Evolutionary conservation across 192 early-diverging fungal species (phyloP).

Genomic region (Pecoramyces ruminantium): DNA sequence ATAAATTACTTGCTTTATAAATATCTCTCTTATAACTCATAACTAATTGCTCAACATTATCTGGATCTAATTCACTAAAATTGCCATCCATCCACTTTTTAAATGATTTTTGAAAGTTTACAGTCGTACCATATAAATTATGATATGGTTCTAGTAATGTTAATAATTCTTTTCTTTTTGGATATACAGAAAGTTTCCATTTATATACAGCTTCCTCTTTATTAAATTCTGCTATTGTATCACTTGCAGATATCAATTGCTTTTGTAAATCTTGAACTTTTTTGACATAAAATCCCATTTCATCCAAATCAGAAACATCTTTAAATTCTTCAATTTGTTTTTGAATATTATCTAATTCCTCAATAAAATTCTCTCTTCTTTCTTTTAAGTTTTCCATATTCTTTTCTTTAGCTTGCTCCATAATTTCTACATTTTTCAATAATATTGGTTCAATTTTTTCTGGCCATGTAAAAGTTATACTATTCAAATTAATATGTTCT

Average conservation of each 20-base stretch:
- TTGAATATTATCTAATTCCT: conserved; percentile 33
- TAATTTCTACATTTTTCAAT: conserved; percentile 30
- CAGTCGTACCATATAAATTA: conserved; percentile 36
- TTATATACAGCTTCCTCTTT: conserved; percentile 41
- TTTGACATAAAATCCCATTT: conserved; percentile 52
- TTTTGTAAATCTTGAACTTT: conserved; percentile 38
- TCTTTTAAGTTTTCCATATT: conserved; percentile 30
- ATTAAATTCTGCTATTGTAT: conserved; percentile 42
- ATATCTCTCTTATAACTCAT: conserved; percentile 42
- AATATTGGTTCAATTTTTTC: conserved; percentile 27
- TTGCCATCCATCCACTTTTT: conserved; percentile 50
- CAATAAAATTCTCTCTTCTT: conserved; percentile 27
- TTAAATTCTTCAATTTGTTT: conserved; percentile 37
- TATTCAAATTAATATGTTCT: conserved; percentile 40
- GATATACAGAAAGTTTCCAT: conserved; percentile 37
- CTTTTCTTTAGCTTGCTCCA: conserved; percentile 30
- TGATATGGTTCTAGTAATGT: conserved; percentile 34
- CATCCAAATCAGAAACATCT: conserved; percentile 45
- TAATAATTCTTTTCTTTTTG: conserved; percentile 34
- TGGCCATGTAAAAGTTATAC: conserved; percentile 43
- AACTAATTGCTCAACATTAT: conserved; percentile 32
- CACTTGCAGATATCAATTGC: conserved; percentile 26
- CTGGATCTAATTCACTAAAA: conserved; percentile 36
- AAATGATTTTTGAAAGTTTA: conserved; percentile 41
- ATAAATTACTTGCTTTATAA: conserved; percentile 28